Base-by-base conservation (phyloP, 345 rosid genomes). In the Camelina sativa region DNA sequence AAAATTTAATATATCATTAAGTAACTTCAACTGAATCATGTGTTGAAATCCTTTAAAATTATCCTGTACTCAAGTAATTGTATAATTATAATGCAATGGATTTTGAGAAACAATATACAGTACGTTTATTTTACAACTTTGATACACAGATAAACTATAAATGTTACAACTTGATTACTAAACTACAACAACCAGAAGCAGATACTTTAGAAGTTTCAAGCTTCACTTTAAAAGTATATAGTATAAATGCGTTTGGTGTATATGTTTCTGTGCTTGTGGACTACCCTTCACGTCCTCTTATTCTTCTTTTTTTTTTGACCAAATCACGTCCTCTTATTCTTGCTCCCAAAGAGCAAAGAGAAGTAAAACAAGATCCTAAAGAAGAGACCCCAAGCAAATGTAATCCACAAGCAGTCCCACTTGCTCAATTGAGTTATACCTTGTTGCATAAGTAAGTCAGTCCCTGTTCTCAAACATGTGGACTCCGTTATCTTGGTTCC, bases 281-380 rank as follows among this genome's bases (percentile, higher is more conserved):
- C 48, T 6, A 7, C 12, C 25, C 34, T 66, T 89, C 76, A 90
- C 78, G 72, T 71, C 63, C 82, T 82, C 78, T 71, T 82, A 67
- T 82, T 79, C 72, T 75, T 78, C 3, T 4, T 25, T 25, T 28
- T 28, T 28, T 28, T 28, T 28, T 4, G 30, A 28, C 30, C 30
- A 28, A 25, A 28, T 89, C 74, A 90, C 78, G 72, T 71, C 63
- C 82, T 82, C 78, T 71, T 82, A 67, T 82, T 79, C 72, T 79
- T 78, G 71, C 82, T 76, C 16, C 84, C 82, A 17, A 78, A n/a
- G 38, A 82, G 40, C 67, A 82, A 82, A 2, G 82, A 28, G 25
- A 82, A 61, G 72, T 79, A 82, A 58, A 82, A 79, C 77, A 82
- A 63, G 44, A 71, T 66, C 78, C 84, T 66, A 66, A 82, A 82